Percentiles rank a stretch among this genome's conserved stretches.
Evolutionary conservation across 148 eudicot species (phyloP).

Genomic region (Rhododendron vialii): DNA sequence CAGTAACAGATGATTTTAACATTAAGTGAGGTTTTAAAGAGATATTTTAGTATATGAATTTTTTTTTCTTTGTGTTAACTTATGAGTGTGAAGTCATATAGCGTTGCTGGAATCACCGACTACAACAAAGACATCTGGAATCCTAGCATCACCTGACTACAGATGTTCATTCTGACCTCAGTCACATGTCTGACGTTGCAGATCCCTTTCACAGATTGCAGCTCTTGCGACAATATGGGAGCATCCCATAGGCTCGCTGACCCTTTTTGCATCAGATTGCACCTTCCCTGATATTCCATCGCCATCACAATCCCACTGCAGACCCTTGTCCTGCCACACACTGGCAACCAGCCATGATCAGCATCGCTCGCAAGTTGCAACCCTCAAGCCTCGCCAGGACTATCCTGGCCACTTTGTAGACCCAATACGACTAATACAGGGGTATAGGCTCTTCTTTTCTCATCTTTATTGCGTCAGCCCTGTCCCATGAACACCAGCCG

Average conservation of each 20-base stretch:
- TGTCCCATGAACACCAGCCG: not conserved
- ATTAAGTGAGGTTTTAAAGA: not conserved
- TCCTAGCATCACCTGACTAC: not conserved
- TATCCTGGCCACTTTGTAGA: not conserved
- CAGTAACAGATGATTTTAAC: not conserved
- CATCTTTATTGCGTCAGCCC: not conserved
- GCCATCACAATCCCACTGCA: not conserved
- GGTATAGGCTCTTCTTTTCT: not conserved
- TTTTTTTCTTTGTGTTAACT: not conserved
- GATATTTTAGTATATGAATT: not conserved
- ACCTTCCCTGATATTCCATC: not conserved
- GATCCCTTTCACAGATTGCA: not conserved
- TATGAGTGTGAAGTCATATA: not conserved
- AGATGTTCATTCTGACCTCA: not conserved
- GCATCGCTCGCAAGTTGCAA: not conserved
- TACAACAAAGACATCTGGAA: not conserved
- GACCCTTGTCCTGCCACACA: not conserved
- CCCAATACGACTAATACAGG: not conserved
- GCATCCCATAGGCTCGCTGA: not conserved
- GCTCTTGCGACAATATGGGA: not conserved
- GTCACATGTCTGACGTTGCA: not conserved
- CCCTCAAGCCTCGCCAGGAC: not conserved
- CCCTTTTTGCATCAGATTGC: not conserved
- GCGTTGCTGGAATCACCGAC: not conserved
- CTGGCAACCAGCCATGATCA: not conserved